phyloP scores from a whole-genome alignment of 495 filamentous ascomycete species.

The Xylaria telfairii region DNA sequence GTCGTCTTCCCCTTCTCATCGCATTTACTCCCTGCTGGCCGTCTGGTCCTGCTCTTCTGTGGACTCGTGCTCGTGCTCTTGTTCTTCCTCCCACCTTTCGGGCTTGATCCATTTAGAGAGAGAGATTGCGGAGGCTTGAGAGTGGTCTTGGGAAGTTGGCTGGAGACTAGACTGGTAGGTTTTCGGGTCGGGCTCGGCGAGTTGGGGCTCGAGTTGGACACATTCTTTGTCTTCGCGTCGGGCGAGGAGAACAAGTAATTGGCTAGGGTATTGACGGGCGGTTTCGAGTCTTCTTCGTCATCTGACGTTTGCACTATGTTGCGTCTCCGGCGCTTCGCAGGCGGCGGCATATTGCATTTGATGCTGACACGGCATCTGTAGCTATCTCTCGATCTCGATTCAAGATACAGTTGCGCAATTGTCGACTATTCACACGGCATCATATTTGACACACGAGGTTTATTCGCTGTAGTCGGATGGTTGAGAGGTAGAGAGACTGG shows the following conservation, averaged over 20 bases:
- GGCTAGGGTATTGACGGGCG: conserved; percentile 46
- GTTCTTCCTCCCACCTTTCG: conserved; percentile 41
- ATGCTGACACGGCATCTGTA: conserved; percentile 34
- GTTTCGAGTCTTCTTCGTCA: conserved; percentile 38
- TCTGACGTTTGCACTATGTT: conserved; percentile 48
- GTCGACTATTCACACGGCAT: background rate
- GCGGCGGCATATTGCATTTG: conserved; percentile 53
- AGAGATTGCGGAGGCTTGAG: conserved; percentile 23
- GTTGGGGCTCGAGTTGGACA: conserved; percentile 5
- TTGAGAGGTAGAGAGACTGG: too few species aligned
- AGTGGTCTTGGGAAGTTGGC: conserved; percentile 30
- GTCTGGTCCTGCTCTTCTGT: conserved; percentile 48
- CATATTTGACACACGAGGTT: background rate
- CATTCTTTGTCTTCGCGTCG: conserved; percentile 36
- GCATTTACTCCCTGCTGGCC: conserved; percentile 36
- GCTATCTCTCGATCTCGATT: conserved; percentile 18
- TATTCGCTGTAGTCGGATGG: background rate
- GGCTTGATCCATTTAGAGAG: conserved; percentile 21
- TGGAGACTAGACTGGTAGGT: conserved; percentile 34
- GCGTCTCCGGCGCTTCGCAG: conserved; percentile 60
- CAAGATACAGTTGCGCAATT: conserved; percentile 15
- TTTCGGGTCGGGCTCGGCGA: conserved; percentile 47
- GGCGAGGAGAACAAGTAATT: conserved; percentile 54
- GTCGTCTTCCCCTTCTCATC: conserved; percentile 53
- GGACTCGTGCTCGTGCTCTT: conserved; percentile 59